Base-by-base conservation (phyloP, 2,329 filamentous ascomycete species). In the Fonsecaea nubica region DNA sequence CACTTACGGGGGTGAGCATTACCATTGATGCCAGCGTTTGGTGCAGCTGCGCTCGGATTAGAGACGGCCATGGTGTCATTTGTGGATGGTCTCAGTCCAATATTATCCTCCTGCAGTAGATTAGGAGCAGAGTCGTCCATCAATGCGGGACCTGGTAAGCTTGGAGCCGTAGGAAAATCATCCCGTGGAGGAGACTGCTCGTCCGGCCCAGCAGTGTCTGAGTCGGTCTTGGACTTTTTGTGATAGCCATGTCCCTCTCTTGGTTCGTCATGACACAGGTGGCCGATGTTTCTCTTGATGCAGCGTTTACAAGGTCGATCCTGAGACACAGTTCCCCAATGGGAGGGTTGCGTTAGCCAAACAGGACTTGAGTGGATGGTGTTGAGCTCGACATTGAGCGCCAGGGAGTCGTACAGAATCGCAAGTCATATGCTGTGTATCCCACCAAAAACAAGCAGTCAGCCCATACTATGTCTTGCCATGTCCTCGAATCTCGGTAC, bases 261-360 rank as follows among this genome's bases (percentile, higher is more conserved):
- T 73, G 93, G 94, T 81, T 98, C 95, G 80, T 99, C 95, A 82
- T 97, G 95, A 80, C 95, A 99, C 72, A 99, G 86, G 80, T 99
- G 95, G 75, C 94, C 95, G 79, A 99, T 99, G 82, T 97, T 97
- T 76, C 95, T 90, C 83, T 98, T 99, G 81, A 98, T 92, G 84
- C 95, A 99, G 81, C 95, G 88, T 75, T 92, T 94, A 86, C 95
- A 99, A 76, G 95, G 95, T 78, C 95, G 90, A 83, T 96, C 92
- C 92, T 96, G 79, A 75, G 72, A 74, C 75, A 77, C 71, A 73
- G 72, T 71, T 71, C 73, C 73, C 58, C 45, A 55, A 72, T 74
- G 73, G 70, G 67, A 74, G 76, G 80, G 71, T 80, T 42, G 78
- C 71, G 71, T 75, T 72, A 76, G 73, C 69, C 67, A 67, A 62